Evolutionary conservation across 495 filamentous ascomycete genomes (phyloP).

Genomic region (Recurvomyces mirabilis): DNA sequence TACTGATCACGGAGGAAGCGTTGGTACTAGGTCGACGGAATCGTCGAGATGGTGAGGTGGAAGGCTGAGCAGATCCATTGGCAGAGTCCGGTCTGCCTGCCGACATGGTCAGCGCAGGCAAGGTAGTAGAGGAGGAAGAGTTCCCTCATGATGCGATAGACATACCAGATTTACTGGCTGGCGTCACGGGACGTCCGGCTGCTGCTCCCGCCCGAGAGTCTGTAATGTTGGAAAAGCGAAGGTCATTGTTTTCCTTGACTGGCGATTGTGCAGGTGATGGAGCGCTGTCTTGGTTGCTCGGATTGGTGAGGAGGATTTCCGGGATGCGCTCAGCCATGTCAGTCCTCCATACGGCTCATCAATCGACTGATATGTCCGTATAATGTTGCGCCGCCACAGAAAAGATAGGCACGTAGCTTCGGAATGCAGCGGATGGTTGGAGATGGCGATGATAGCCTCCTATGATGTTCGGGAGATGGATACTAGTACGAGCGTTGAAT

Average conservation of each 20-base stretch:
- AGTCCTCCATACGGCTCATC: no score
- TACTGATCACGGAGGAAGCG: not conserved
- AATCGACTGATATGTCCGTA: no score
- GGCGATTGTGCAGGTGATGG: constrained; percentile 18
- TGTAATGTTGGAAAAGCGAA: no score
- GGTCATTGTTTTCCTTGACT: constrained; percentile 16
- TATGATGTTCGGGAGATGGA: no score
- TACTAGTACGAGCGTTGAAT: no score
- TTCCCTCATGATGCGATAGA: not conserved
- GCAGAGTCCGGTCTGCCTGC: constrained; percentile 3
- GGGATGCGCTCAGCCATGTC: constrained; percentile 34
- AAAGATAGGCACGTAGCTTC: no score
- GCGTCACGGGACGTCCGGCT: not conserved
- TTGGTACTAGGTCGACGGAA: not conserved
- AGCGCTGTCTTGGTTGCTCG: constrained; percentile 25
- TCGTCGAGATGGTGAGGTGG: not conserved
- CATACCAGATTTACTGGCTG: not conserved
- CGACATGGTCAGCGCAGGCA: not conserved
- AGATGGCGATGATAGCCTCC: no score
- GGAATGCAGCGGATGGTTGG: no score
- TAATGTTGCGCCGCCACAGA: no score
- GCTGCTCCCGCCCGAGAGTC: no score
- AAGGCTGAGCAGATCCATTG: constrained; percentile 1
- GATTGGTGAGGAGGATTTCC: constrained; percentile 34
- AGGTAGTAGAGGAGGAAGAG: not conserved